Evolutionary conservation across 2,329 filamentous ascomycete species (phyloP).

Genomic region (Aspergillus piperis): DNA sequence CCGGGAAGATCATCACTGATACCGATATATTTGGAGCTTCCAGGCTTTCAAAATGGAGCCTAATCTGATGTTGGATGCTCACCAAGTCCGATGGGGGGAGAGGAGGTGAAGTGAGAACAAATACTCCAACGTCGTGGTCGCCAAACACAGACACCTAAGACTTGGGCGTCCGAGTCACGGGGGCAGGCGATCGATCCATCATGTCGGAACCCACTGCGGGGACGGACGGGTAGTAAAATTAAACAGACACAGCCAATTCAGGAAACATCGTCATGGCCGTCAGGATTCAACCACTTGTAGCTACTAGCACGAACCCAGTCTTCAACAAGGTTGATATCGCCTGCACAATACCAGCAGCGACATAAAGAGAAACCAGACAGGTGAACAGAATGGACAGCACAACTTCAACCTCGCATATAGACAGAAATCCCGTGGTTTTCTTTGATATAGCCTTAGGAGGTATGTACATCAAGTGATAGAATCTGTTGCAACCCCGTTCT

Average conservation of each 20-base stretch:
- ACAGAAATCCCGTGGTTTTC: slow-evolving; percentile 50
- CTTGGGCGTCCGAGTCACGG: slow-evolving; percentile 1
- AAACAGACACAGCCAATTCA: neutral
- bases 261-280: neutral
- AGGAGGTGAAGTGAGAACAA: neutral
- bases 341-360: neutral
- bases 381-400: slow-evolving; percentile 3
- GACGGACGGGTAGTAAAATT: neutral
- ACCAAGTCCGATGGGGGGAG: neutral
- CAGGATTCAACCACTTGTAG: neutral
- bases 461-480: slow-evolving; percentile 28
- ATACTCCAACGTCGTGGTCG: neutral
- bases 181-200: neutral
- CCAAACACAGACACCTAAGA: slow-evolving; percentile 1
- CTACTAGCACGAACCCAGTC: neutral
- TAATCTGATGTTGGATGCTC: neutral
- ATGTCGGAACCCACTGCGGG: neutral
- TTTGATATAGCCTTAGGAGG: slow-evolving; percentile 52
- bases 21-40: neutral
- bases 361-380: neutral
- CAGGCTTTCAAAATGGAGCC: neutral
- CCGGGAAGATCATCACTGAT: slow-evolving; percentile 18
- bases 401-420: neutral
- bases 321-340: neutral
- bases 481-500: neutral